phyloP scores from a whole-genome alignment of 2,329 filamentous ascomycete genomes.

The Lachnellula occidentalis region DNA sequence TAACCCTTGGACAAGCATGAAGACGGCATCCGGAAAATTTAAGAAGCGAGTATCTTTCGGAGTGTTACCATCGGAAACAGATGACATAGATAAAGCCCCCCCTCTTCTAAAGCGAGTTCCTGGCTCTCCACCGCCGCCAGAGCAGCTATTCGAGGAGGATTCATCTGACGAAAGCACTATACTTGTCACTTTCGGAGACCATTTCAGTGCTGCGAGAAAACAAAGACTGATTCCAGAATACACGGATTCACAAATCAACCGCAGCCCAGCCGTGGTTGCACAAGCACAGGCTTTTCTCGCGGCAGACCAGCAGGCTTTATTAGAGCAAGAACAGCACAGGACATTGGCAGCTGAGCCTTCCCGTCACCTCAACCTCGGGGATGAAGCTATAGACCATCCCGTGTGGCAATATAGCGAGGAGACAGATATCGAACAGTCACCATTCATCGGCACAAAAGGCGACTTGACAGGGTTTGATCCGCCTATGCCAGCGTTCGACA shows the following conservation, averaged over 20 bases:
- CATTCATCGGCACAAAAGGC: not conserved
- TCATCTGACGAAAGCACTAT: slow-evolving; percentile 13
- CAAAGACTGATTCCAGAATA: slow-evolving; percentile 14
- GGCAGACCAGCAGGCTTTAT: slow-evolving; percentile 34
- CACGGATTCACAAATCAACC: slow-evolving; percentile 5
- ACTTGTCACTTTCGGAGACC: slow-evolving; percentile 14
- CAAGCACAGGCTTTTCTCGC: slow-evolving; percentile 46
- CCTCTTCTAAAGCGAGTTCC: not conserved
- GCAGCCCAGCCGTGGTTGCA: slow-evolving; percentile 39
- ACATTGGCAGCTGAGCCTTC: slow-evolving; percentile 16
- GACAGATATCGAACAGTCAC: not conserved
- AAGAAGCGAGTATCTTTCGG: slow-evolving; percentile 29
- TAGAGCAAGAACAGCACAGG: slow-evolving; percentile 9
- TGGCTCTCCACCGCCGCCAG: slow-evolving; percentile 20
- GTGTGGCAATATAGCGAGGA: not conserved
- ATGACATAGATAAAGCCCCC: not conserved
- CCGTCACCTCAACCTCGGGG: slow-evolving; percentile 42
- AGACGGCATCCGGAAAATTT: slow-evolving; percentile 5
- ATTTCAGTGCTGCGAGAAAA: slow-evolving; percentile 15
- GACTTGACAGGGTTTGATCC: not conserved
- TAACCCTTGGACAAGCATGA: slow-evolving; percentile 27
- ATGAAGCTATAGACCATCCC: slow-evolving; percentile 28
- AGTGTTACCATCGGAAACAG: slow-evolving; percentile 3
- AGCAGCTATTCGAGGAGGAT: slow-evolving; percentile 11
- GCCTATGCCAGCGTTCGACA: slow-evolving; percentile 12